phyloP scores from a whole-genome alignment of 2,329 filamentous ascomycete species.

The Epichloe typhina region DNA sequence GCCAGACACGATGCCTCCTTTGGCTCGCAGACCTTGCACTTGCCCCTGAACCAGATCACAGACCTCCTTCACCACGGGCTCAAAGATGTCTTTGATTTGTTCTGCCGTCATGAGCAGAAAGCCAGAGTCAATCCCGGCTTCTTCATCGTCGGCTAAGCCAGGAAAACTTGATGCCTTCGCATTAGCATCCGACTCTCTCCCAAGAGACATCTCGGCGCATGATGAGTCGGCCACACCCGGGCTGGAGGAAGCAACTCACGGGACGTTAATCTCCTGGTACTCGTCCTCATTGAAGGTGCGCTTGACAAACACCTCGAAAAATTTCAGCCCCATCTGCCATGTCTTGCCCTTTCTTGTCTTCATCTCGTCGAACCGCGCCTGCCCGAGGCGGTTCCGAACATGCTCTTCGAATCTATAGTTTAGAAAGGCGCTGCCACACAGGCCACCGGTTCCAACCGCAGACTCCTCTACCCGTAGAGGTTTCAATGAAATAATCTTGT shows the following conservation, averaged over 20 bases:
- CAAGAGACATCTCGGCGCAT: neutral
- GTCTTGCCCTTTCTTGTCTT: slow-evolving; percentile 65
- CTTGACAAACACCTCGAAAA: slow-evolving; percentile 78
- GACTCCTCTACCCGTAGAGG: slow-evolving; percentile 66
- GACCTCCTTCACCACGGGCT: slow-evolving; percentile 60
- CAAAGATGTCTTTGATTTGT: slow-evolving; percentile 61
- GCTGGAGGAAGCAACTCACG: slow-evolving; percentile 29
- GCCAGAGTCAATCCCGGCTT: slow-evolving; percentile 59
- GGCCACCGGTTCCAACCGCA: slow-evolving; percentile 63
- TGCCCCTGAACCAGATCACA: slow-evolving; percentile 56
- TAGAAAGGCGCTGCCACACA: slow-evolving; percentile 67
- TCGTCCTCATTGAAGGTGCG: slow-evolving; percentile 72
- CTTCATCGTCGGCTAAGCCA: slow-evolving; percentile 62
- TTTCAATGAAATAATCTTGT: slow-evolving; percentile 62
- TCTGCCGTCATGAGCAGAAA: slow-evolving; percentile 60
- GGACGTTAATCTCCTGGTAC: slow-evolving; percentile 63
- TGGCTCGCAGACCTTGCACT: slow-evolving; percentile 47
- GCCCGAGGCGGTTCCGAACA: slow-evolving; percentile 53
- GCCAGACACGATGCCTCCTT: slow-evolving; percentile 52
- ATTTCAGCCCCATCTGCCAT: slow-evolving; percentile 66
- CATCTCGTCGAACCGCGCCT: slow-evolving; percentile 58
- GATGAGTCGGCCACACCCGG: neutral
- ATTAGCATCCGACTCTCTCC: neutral
- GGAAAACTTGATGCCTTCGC: slow-evolving; percentile 44
- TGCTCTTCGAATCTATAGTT: slow-evolving; percentile 75